Percentiles rank a stretch among this genome's conserved stretches.
Conservation (phyloP, 2,329 filamentous ascomycete genomes). For the Hypoxylon sp. region DNA sequence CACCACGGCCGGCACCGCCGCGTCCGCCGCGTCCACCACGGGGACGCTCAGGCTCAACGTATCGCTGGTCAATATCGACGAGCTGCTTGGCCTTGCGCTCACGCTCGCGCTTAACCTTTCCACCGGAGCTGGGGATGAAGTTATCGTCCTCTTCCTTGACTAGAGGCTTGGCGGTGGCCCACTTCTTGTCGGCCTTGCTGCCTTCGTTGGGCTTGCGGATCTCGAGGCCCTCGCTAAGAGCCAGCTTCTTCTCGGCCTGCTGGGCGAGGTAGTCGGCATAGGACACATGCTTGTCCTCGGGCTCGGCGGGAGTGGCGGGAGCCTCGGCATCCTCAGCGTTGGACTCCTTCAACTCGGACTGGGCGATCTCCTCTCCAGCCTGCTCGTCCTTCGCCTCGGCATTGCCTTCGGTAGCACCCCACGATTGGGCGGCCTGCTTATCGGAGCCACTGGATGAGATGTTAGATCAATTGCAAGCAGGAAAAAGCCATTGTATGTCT, state of each 20-base stretch:
- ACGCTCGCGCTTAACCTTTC: constrained; percentile 86
- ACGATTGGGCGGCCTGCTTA: constrained; percentile 88
- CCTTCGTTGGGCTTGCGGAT: constrained; percentile 94
- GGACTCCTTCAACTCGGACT: constrained; percentile 80
- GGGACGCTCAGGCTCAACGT: constrained; percentile 72
- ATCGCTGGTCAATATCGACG: constrained; percentile 88
- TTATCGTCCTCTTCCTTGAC: constrained; percentile 73
- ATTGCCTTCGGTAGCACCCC: constrained; percentile 83
- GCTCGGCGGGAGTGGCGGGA: constrained; percentile 62
- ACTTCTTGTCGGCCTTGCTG: constrained; percentile 88
- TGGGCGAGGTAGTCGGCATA: constrained; percentile 87
- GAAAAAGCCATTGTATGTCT: not conserved
- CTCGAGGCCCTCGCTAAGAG: constrained; percentile 69
- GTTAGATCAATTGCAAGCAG: constrained; percentile 15
- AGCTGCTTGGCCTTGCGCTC: constrained; percentile 92
- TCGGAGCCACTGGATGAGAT: constrained; percentile 70
- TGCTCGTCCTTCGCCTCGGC: constrained; percentile 91
- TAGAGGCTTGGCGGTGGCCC: constrained; percentile 81
- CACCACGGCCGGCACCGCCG: constrained; percentile 60
- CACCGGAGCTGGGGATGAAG: constrained; percentile 77
- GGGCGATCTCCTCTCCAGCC: constrained; percentile 87
- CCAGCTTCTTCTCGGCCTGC: constrained; percentile 76
- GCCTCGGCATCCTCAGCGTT: constrained; percentile 55
- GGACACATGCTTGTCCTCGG: constrained; percentile 88
- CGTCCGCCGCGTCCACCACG: constrained; percentile 64